A percentile compares a stretch with the other conserved stretches of the same genome.
These are phyloP conservation scores for Mycena vulgaris DNA, from an alignment of 768 basidiomycete species.

Conservation along the genomic window DNA sequence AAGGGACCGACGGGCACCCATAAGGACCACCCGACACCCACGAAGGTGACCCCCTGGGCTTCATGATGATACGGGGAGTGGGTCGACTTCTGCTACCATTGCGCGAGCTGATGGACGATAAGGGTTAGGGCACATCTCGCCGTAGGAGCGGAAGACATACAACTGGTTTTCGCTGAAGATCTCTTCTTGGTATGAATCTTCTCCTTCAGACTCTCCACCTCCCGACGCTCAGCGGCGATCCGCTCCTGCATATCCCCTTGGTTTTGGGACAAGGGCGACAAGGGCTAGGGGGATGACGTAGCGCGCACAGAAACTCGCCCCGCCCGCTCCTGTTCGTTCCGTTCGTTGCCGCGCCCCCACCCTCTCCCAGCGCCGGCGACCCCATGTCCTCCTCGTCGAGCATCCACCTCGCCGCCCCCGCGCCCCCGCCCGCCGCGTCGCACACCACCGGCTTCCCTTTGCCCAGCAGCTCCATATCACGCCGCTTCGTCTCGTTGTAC, in stretches of 20 bases:
- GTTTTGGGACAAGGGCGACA: constrained; percentile 85
- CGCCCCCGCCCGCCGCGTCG: constrained; percentile 45
- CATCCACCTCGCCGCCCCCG: constrained; percentile 66
- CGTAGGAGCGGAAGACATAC: too few relatives aligned
- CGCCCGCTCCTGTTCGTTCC: too few relatives aligned
- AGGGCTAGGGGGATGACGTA: too few relatives aligned
- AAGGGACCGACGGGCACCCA: too few relatives aligned
- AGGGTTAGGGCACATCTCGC: too few relatives aligned
- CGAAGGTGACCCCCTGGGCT: too few relatives aligned
- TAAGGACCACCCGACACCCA: too few relatives aligned
- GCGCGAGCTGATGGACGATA: too few relatives aligned
- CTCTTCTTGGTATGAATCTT: constrained; percentile 97
- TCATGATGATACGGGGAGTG: too few relatives aligned
- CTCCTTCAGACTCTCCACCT: constrained; percentile 98
- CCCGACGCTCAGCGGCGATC: constrained; percentile 96
- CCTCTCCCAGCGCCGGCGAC: constrained; percentile 24
- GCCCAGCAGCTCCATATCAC: constrained; percentile 85
- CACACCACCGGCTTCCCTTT: constrained; percentile 83
- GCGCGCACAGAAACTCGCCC: constrained; percentile 74
- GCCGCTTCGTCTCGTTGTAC: constrained; percentile 88
- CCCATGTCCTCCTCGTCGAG: constrained; percentile 76
- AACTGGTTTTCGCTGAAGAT: constrained; percentile 95
- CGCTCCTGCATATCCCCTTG: constrained; percentile 91
- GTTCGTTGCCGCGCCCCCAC: constrained; percentile 38
- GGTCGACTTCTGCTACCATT: too few relatives aligned